Evolutionary conservation across 1,284 basidiomycete genomes (phyloP), one percentile per base, ranked within the genome.

Genomic region (Lentinus polychrous): DNA sequence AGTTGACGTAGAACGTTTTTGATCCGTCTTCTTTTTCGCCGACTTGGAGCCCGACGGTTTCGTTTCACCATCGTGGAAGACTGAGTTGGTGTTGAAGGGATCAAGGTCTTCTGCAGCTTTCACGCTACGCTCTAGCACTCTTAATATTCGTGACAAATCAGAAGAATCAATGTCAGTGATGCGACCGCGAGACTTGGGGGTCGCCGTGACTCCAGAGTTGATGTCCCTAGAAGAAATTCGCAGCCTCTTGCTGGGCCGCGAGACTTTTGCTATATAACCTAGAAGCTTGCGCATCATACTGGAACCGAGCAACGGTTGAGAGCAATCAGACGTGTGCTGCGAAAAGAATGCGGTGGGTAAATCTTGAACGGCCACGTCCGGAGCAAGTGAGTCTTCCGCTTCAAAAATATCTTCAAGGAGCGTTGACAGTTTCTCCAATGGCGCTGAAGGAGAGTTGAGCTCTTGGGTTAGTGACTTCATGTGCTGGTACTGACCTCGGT

Each of bases 371-470:
- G 79, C 74, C 1, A 78, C 69, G 50, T 88, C 83, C 1, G 83
- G 74, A 2, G 86, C 78, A 17, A 95, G 71, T 0, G 77, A 65
- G 60, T 95, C 93, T 60, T 94, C 88, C 0, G 91, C 89, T 61
- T 94, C 91, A 55, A 94, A 89, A 17, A 95, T 78, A 49, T 94
- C 91, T 52, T 94, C 91, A 1, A 94, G 70, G 15, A 86, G 63
- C 5, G 74, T 73, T 1, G 71, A 73, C 4, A 95, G 72, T 60
- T 88, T 93, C 59, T 91, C 82, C 7, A 91, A 66, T 0, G 86
- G 82, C 1, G 66, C 86, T 91, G 56, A 43, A 46, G 34, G 49
- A 33, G 32, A 27, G 2, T 23, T 22, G 7, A 27, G 14, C 2
- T 15, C 5, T 6, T 1, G 39, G 43, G 15, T 49, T 36, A 38